phyloP scores from a whole-genome alignment of 208 protist genomes.

The Leishmania tropica region DNA sequence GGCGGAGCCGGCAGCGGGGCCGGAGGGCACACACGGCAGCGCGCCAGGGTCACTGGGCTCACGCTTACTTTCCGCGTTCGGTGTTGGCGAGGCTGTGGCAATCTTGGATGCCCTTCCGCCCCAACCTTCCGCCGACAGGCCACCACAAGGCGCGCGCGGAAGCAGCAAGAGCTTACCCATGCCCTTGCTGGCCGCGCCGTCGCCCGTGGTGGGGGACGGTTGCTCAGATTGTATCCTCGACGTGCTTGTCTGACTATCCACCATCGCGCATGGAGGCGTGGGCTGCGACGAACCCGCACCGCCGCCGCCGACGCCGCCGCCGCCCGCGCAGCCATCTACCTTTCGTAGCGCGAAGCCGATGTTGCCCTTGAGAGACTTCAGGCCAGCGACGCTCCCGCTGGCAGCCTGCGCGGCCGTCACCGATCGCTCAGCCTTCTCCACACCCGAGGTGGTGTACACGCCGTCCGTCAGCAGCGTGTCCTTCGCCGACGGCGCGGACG shows the following conservation, averaged over 20 bases:
- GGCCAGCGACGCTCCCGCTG: background rate
- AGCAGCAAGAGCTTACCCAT: background rate
- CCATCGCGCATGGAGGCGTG: background rate
- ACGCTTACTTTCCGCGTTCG: background rate
- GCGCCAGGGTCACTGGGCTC: background rate
- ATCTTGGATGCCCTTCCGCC: background rate
- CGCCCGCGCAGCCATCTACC: background rate
- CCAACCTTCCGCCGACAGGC: background rate
- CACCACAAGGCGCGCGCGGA: background rate
- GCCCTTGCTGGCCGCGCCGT: background rate
- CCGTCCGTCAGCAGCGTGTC: slow-evolving; percentile 39
- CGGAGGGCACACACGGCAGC: background rate
- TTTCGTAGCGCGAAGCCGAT: slow-evolving; percentile 3
- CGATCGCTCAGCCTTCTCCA: slow-evolving; percentile 19
- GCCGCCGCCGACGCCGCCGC: background rate
- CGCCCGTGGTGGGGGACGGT: background rate
- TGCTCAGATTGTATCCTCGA: background rate
- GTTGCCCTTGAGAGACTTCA: background rate
- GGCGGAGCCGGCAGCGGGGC: background rate
- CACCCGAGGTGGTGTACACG: slow-evolving; percentile 41
- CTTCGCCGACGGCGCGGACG: slow-evolving; percentile 9
- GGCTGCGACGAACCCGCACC: background rate
- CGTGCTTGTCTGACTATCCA: background rate
- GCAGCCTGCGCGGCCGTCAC: background rate
- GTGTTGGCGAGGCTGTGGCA: background rate